These are phyloP conservation scores for Pythium insidiosum DNA, from an alignment of 352 stramenopile genomes.

Conservation along the genomic window DNA sequence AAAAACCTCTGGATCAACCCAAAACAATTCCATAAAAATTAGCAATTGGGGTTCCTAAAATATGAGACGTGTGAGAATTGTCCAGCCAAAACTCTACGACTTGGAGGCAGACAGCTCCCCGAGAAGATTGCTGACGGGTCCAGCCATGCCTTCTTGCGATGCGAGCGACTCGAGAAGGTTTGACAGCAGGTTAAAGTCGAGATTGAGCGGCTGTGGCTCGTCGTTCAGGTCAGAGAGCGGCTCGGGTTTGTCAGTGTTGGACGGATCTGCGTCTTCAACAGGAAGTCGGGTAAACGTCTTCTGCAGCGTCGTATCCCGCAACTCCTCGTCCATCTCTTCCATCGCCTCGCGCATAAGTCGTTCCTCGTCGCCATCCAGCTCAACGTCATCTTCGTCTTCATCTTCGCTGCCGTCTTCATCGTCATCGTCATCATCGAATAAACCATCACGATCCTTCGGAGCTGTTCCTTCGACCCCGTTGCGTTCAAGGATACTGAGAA, in stretches of 20 bases:
- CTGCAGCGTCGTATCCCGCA: slow-evolving; percentile 36
- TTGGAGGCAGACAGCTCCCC: too few relatives aligned
- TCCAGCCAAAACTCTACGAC: too few relatives aligned
- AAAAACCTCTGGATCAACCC: too few relatives aligned
- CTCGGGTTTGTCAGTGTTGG: slow-evolving; percentile 11
- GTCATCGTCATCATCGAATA: slow-evolving; percentile 17
- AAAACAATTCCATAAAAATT: too few relatives aligned
- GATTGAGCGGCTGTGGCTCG: slow-evolving; percentile 42
- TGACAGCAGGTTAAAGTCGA: slow-evolving; percentile 79
- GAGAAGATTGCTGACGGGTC: slow-evolving; percentile 71
- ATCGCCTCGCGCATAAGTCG: slow-evolving; percentile 43
- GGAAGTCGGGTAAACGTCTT: slow-evolving; percentile 54
- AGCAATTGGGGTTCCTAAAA: too few relatives aligned
- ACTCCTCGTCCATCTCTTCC: slow-evolving; percentile 70
- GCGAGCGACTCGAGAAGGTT: slow-evolving; percentile 79
- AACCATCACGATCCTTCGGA: slow-evolving; percentile 16
- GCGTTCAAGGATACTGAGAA: slow-evolving; percentile 57
- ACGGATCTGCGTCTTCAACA: not conserved
- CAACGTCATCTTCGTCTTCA: slow-evolving; percentile 16
- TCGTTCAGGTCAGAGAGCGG: not conserved
- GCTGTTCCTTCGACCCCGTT: slow-evolving; percentile 7
- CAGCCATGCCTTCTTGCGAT: slow-evolving; percentile 61
- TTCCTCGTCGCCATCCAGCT: slow-evolving; percentile 22
- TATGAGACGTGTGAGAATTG: too few relatives aligned
- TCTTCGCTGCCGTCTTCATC: slow-evolving; percentile 10